phyloP scores from a whole-genome alignment of 768 basidiomycete genomes.

The Rhodotorula graminis region DNA sequence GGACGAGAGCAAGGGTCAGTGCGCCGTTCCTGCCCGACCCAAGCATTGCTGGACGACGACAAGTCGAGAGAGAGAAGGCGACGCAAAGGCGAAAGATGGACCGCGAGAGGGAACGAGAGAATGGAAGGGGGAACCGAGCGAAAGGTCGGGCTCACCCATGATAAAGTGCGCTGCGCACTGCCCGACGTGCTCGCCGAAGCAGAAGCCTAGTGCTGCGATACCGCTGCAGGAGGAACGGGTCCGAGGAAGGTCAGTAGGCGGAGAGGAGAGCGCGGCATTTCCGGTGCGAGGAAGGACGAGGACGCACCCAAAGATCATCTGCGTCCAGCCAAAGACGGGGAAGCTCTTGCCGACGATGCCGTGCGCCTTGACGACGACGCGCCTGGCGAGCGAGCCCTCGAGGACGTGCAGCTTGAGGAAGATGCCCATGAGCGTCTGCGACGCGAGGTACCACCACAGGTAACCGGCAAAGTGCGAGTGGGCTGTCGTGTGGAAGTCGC shows the following conservation, averaged over 20 bases:
- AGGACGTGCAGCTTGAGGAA: constrained; percentile 91
- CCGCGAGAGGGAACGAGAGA: neutral
- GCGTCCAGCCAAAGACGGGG: constrained; percentile 79
- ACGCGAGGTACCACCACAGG: constrained; percentile 50
- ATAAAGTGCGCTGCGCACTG: constrained; percentile 56
- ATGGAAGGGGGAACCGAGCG: no score
- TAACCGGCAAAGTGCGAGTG: constrained; percentile 69
- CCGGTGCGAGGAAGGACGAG: neutral
- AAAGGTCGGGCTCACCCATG: constrained; percentile 47
- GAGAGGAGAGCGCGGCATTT: neutral
- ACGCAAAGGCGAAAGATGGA: no score
- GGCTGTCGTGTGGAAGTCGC: constrained; percentile 66
- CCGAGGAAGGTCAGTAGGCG: no score
- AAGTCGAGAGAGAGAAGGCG: no score
- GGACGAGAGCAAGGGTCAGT: no score
- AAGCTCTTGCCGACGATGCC: constrained; percentile 76
- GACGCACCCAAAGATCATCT: constrained; percentile 76
- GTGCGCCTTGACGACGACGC: constrained; percentile 65
- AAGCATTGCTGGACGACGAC: no score
- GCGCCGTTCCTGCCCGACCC: no score
- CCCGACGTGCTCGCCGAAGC: constrained; percentile 66
- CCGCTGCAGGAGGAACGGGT: neutral
- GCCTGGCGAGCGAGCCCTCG: constrained; percentile 62
- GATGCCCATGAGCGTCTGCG: constrained; percentile 68
- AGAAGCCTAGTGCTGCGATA: constrained; percentile 58